Evolutionary conservation across 176 grass and related monocot genomes (phyloP).

Genomic region (Typha latifolia): DNA sequence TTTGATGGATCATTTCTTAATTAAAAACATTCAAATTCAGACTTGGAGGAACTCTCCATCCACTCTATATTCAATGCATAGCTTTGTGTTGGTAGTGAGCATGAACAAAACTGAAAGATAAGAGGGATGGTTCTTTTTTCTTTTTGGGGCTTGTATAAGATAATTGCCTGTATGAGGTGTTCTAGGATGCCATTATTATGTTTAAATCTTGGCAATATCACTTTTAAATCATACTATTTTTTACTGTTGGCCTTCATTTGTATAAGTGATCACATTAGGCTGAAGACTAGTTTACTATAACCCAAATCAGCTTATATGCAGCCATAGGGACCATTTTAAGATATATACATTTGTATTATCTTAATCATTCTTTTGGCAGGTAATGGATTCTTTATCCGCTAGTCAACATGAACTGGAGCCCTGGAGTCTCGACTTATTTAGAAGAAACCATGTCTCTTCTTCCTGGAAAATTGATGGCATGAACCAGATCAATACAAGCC

Average conservation of each 20-base stretch:
- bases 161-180: not conserved
- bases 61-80: not conserved
- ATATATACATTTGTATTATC: constrained; percentile 3
- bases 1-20: not conserved
- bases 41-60: not conserved
- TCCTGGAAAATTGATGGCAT: constrained; percentile 84
- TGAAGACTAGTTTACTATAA: not conserved
- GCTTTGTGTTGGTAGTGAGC: no score
- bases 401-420: constrained; percentile 48
- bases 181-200: not conserved
- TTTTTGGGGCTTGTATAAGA: no score
- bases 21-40: not conserved
- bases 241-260: not conserved
- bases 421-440: constrained; percentile 84
- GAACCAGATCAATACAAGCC: constrained; percentile 26
- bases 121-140: no score
- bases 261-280: not conserved
- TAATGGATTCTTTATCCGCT: constrained; percentile 67
- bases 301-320: not conserved
- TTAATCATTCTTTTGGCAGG: constrained; percentile 33
- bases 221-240: not conserved
- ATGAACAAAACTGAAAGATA: no score
- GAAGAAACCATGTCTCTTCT: constrained; percentile 46
- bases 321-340: not conserved
- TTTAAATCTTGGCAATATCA: not conserved